A percentile compares a stretch with the other conserved stretches of the same genome.
Evolutionary conservation across 129 eudicot species (phyloP).

Genomic region (Saposhnikovia divaricata): DNA sequence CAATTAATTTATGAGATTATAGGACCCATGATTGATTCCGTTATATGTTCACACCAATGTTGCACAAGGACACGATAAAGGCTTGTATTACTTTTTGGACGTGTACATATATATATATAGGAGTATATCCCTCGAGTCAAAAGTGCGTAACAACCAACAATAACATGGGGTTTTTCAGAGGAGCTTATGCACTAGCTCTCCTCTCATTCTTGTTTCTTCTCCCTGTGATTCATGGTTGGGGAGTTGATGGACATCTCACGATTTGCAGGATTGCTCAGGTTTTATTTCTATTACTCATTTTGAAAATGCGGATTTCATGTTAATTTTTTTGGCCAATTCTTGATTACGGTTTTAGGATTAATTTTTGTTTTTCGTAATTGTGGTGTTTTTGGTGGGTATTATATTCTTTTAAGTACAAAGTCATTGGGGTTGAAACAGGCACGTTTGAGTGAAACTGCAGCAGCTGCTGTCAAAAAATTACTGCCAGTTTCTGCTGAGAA

Average conservation of each 20-base stretch:
- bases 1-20: background rate
- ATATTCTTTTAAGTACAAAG: no score
- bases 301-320: no score
- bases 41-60: background rate
- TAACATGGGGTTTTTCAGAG: conserved; percentile 33
- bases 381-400: no score
- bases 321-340: background rate
- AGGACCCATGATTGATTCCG: background rate
- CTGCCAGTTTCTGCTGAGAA: conserved; percentile 44
- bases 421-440: no score
- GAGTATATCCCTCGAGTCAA: background rate
- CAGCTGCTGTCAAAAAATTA: conserved; percentile 46
- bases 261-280: conserved; percentile 67
- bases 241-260: conserved; percentile 68
- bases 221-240: conserved; percentile 58
- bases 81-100: background rate
- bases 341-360: background rate
- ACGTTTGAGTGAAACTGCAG: conserved; percentile 48
- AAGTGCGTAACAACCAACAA: background rate
- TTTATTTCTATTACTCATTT: background rate
- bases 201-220: conserved; percentile 27
- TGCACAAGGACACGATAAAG: background rate
- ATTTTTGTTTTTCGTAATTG: background rate
- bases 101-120: background rate
- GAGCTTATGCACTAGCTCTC: conserved; percentile 8